phyloP scores from a whole-genome alignment of 371 early-diverging fungal genomes.

The Massospora cicadina region DNA sequence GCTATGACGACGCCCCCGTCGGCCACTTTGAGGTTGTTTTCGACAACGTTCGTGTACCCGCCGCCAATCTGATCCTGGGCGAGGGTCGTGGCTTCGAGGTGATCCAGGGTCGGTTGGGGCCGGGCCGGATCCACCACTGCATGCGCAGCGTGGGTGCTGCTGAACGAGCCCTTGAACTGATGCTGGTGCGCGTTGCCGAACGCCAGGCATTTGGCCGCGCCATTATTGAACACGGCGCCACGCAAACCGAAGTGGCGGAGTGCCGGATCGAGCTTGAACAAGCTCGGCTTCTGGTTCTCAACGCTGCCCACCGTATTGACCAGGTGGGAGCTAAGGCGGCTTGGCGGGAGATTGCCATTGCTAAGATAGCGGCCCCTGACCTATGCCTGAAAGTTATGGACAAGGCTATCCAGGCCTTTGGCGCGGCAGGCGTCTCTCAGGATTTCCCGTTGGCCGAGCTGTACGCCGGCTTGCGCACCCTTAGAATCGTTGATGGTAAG shows the following conservation, averaged over 20 bases:
- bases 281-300: constrained; percentile 69
- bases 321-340: constrained; percentile 68
- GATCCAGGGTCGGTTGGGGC: constrained; percentile 89
- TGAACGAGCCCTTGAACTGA: constrained; percentile 73
- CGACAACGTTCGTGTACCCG: constrained; percentile 73
- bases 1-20: constrained; percentile 89
- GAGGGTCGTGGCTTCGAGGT: constrained; percentile 95
- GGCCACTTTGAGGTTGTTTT: constrained; percentile 88
- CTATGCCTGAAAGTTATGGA: constrained; percentile 55
- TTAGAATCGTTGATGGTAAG: constrained; percentile 74
- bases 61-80: constrained; percentile 71
- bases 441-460: constrained; percentile 73
- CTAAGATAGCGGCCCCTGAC: constrained; percentile 71
- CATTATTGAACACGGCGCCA: constrained; percentile 62
- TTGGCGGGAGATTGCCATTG: constrained; percentile 83
- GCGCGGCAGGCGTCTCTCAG: constrained; percentile 76
- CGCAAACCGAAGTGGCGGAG: constrained; percentile 57
- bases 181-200: constrained; percentile 71
- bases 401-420: constrained; percentile 81
- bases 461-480: constrained; percentile 62
- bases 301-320: constrained; percentile 84
- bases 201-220: constrained; percentile 74
- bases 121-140: constrained; percentile 31
- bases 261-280: constrained; percentile 83
- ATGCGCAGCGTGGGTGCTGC: constrained; percentile 91